phyloP scores from a whole-genome alignment of 371 early-diverging fungal species.

The Lichtheimia hyalospora region DNA sequence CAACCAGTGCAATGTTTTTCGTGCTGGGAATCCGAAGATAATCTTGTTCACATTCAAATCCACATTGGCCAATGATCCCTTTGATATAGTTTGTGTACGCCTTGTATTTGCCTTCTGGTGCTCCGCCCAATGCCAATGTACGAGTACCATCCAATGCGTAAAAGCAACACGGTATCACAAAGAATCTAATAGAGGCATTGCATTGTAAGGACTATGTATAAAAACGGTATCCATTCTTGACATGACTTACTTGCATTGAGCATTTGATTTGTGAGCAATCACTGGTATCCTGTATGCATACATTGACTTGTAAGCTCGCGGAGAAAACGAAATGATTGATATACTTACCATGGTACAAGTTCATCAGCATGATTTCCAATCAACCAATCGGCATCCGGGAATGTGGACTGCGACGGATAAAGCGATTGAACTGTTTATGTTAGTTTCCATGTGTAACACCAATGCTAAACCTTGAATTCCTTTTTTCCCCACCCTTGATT shows the following conservation, averaged over 20 bases:
- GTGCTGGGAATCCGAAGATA: conserved; percentile 85
- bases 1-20: conserved; percentile 83
- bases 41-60: conserved; percentile 69
- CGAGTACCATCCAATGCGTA: conserved; percentile 70
- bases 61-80: conserved; percentile 55
- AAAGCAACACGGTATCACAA: conserved; percentile 73
- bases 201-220: no score
- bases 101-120: conserved; percentile 60
- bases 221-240: neutral
- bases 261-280: conserved; percentile 67
- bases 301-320: neutral
- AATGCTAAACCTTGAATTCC: no score
- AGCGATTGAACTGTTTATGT: conserved; percentile 55
- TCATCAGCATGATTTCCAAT: conserved; percentile 94
- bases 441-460: no score
- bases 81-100: conserved; percentile 70
- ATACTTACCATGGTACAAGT: conserved; percentile 77
- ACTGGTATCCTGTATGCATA: conserved; percentile 57
- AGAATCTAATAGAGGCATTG: conserved; percentile 4
- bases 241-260: conserved; percentile 51
- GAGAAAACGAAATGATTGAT: neutral
- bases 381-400: conserved; percentile 71
- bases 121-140: conserved; percentile 32
- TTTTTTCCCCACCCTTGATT: conserved; percentile 2
- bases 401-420: conserved; percentile 52